These are phyloP conservation scores for Tilletia caries DNA, from an alignment of 1,284 basidiomycete genomes.

Conservation along the genomic window DNA sequence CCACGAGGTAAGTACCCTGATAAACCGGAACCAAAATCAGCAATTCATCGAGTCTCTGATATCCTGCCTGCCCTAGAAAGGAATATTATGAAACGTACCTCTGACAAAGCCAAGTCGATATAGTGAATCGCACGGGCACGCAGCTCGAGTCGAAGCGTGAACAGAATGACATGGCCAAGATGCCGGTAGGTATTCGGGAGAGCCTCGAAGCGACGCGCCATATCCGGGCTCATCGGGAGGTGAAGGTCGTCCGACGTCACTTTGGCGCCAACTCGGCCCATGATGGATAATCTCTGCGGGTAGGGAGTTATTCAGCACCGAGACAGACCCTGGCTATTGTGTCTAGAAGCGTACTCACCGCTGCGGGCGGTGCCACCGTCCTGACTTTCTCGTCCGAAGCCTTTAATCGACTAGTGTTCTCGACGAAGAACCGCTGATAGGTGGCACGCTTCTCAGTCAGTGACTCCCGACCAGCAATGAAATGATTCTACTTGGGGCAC, in stretches of 20 bases:
- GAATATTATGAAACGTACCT: slow-evolving; percentile 5
- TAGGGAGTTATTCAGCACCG: neutral
- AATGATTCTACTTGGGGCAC: neutral
- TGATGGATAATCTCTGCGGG: neutral
- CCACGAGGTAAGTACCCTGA: slow-evolving; percentile 66
- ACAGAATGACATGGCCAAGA: slow-evolving; percentile 77
- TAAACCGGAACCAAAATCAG: too few species aligned
- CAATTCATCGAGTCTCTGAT: too few species aligned
- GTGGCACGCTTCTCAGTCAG: neutral
- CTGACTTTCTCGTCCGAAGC: slow-evolving; percentile 51
- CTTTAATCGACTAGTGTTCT: slow-evolving; percentile 34
- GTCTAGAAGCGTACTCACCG: neutral
- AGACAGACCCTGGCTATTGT: too few species aligned
- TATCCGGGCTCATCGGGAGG: slow-evolving; percentile 32
- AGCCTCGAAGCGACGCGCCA: slow-evolving; percentile 61
- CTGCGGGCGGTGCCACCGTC: slow-evolving; percentile 14
- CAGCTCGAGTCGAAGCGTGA: slow-evolving; percentile 83
- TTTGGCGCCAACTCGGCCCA: slow-evolving; percentile 7
- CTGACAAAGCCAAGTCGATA: slow-evolving; percentile 69
- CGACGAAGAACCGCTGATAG: slow-evolving; percentile 33
- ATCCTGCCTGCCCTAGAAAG: too few species aligned
- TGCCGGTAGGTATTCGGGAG: slow-evolving; percentile 84
- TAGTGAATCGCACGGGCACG: slow-evolving; percentile 80
- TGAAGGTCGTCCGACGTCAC: slow-evolving; percentile 21
- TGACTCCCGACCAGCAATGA: too few species aligned